Conservation (phyloP, 495 filamentous ascomycete genomes). For the Podospora comata region DNA sequence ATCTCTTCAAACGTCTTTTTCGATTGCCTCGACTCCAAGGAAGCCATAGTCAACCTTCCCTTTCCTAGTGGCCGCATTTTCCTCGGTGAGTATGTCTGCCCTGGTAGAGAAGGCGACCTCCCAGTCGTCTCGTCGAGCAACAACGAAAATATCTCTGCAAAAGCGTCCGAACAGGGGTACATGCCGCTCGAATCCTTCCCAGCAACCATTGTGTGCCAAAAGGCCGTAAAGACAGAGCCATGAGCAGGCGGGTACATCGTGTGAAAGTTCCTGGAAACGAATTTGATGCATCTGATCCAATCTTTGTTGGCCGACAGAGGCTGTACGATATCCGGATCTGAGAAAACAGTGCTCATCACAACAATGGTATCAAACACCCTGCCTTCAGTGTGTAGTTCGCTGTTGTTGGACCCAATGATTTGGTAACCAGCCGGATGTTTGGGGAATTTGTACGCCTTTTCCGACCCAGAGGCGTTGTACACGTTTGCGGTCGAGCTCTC, state of each 20-base stretch:
- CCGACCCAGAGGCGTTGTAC: neutral
- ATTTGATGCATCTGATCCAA: neutral
- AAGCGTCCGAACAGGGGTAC: neutral
- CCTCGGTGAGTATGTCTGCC: neutral
- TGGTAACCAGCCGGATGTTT: neutral
- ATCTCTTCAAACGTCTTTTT: neutral
- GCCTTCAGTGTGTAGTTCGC: neutral
- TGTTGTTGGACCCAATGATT: neutral
- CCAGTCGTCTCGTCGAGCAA: neutral
- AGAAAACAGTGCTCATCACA: neutral
- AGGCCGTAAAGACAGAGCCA: neutral
- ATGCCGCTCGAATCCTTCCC: neutral
- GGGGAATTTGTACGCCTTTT: neutral
- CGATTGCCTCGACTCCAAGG: neutral
- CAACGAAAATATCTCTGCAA: neutral
- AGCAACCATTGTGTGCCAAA: neutral
- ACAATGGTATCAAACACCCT: constrained; percentile 3
- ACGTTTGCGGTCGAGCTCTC: neutral
- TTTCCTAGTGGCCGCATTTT: neutral
- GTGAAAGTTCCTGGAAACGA: neutral
- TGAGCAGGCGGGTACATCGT: neutral
- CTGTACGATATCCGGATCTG: neutral
- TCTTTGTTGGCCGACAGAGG: constrained; percentile 1
- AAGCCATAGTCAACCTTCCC: neutral
- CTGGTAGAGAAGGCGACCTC: neutral